Percentiles rank a stretch among this genome's conserved stretches.
These are phyloP conservation scores for Harringtonia lauricola DNA, from an alignment of 2,329 filamentous ascomycete genomes.

Conservation along the genomic window DNA sequence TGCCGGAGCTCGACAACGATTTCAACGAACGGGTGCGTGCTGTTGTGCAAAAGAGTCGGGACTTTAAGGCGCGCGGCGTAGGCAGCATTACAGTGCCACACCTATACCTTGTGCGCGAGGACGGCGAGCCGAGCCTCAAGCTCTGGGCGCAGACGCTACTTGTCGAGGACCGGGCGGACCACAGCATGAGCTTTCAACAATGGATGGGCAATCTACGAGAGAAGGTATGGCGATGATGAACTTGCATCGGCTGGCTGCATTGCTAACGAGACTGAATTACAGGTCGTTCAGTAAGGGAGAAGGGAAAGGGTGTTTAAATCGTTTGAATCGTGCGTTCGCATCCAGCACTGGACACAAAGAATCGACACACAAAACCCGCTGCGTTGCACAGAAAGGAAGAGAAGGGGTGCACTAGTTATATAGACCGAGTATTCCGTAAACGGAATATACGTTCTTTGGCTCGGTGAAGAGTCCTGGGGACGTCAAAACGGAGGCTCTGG, in stretches of 20 bases:
- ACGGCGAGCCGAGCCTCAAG: constrained; percentile 89
- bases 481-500: no score
- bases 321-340: no score
- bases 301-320: no score
- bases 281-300: constrained; percentile 23
- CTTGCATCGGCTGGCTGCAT: no score
- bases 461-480: no score
- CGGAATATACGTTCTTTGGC: no score
- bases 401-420: no score
- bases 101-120: constrained; percentile 86
- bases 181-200: constrained; percentile 83
- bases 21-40: constrained; percentile 91
- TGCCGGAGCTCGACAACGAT: constrained; percentile 86
- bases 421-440: no score
- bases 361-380: no score
- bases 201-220: constrained; percentile 88
- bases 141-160: constrained; percentile 94
- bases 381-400: no score
- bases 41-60: constrained; percentile 83
- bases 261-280: background rate
- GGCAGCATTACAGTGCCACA: constrained; percentile 90
- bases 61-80: constrained; percentile 75
- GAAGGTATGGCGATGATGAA: constrained; percentile 52
- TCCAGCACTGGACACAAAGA: no score
- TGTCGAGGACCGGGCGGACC: constrained; percentile 89